Percentiles rank a stretch among this genome's conserved stretches.
phyloP scores from a whole-genome alignment of 108 stramenopile species.

The Cyclotella atomus region DNA sequence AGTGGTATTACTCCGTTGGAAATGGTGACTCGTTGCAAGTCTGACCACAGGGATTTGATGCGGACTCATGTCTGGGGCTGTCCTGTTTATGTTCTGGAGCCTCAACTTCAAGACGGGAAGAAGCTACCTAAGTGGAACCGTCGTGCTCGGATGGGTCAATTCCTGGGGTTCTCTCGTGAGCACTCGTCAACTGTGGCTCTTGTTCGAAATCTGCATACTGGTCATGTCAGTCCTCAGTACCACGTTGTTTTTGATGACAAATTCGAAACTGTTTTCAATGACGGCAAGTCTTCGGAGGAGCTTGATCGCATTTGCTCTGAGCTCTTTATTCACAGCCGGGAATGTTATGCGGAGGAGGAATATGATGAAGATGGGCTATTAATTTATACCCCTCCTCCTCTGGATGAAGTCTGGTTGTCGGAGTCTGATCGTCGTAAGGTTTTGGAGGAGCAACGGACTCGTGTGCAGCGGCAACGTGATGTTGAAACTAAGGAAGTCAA shows the following conservation, averaged over 20 bases:
- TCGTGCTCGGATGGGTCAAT: constrained; percentile 16
- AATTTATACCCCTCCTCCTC: constrained; percentile 15
- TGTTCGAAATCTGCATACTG: constrained; percentile 1
- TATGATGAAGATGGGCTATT: constrained; percentile 13
- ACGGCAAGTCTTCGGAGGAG: background rate
- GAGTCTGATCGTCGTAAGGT: constrained; percentile 15
- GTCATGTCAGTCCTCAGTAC: constrained; percentile 6
- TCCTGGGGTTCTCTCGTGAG: constrained; percentile 16
- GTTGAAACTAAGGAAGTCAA: too few species aligned
- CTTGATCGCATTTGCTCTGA: background rate
- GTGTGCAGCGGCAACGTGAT: too few species aligned
- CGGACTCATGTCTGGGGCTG: constrained; percentile 39
- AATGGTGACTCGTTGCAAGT: constrained; percentile 13
- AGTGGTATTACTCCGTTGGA: constrained; percentile 27
- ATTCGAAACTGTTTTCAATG: constrained; percentile 26
- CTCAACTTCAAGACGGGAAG: constrained; percentile 13
- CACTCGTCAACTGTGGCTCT: constrained; percentile 23
- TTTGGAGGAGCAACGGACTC: too few species aligned
- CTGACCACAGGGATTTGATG: constrained; percentile 22
- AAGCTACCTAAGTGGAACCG: constrained; percentile 28
- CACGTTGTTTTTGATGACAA: constrained; percentile 34
- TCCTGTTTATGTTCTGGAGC: constrained; percentile 29
- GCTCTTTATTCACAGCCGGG: background rate
- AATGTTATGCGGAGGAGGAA: constrained; percentile 19
- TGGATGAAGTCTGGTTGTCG: constrained; percentile 20